Evolutionary conservation across 176 grass and related monocot genomes (phyloP), one percentile per base, ranked within the genome.

Genomic region (Puya raimondii): DNA sequence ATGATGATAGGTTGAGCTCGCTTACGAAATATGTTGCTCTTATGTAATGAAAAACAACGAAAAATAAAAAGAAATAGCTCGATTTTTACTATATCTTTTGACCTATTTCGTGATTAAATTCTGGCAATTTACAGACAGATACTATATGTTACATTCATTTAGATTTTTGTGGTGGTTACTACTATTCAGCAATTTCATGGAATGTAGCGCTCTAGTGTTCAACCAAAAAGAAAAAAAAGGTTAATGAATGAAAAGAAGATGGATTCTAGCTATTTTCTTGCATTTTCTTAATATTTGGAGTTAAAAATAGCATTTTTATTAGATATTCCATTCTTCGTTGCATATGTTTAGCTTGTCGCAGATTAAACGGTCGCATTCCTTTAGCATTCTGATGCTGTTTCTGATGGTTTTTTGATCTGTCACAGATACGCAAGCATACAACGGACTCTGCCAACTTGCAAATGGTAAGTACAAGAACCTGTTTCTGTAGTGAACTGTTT

Each of bases 401-500:
- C 66, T 22, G 64, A 11, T 77, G n/a, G 27, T 18, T 71, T 53
- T 63, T 65, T 15, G 76, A 68, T 77, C 21, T 81, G 17, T 69
- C 7, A 15, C 77, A 97, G 93, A 90, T 88, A 26, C 63, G 23
- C 26, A 68, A 17, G 23, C 84, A 51, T 92, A 84, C 74, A 83
- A 97, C 79, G 86, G 86, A 10, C 68, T 97, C 48, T 87, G 84
- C 86, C 85, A 87, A 73, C 81, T 97, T 21, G 89, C 82, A 1
- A 92, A 71, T 18, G 86, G 79, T 14, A 84, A 92, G 74, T 78
- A 81, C 79, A 90, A 80, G 74, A 64, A 83, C 50, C 11, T 97
- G 61, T 97, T 97, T 73, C 81, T 92, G 68, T 97, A 83, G 80
- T 48, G 53, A 23, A 67, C 23, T 47, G 64, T 14, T 69, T 48